Evolutionary conservation across 495 filamentous ascomycete genomes (phyloP).

Genomic region (Acidiella bohemica): DNA sequence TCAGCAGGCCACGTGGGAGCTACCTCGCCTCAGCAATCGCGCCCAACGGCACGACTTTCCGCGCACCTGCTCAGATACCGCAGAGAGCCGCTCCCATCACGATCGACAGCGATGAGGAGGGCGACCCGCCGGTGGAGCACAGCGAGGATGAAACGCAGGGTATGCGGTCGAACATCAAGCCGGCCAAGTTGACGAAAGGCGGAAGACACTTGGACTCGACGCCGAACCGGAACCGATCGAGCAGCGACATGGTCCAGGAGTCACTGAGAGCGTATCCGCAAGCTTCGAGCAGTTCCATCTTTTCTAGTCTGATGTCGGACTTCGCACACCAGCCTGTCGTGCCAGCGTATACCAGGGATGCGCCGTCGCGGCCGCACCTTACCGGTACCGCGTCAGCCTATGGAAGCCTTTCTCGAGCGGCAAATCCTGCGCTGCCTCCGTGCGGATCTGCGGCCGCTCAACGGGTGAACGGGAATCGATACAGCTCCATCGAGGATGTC

Average conservation of each 20-base stretch:
- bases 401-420: slow-evolving; percentile 25
- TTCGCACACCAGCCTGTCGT: slow-evolving; percentile 12
- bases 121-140: slow-evolving; percentile 20
- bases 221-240: slow-evolving; percentile 6
- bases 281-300: background rate
- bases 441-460: too few relatives aligned
- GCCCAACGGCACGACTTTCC: slow-evolving; percentile 62
- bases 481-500: slow-evolving; percentile 40
- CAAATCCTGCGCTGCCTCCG: slow-evolving; percentile 31
- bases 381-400: too few relatives aligned
- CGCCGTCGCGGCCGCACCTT: too few relatives aligned
- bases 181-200: slow-evolving; percentile 22
- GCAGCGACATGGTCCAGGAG: slow-evolving; percentile 8
- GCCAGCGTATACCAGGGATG: too few relatives aligned
- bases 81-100: slow-evolving; percentile 9
- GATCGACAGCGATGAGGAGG: slow-evolving; percentile 14
- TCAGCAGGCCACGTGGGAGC: slow-evolving; percentile 1
- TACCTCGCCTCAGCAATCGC: slow-evolving; percentile 50
- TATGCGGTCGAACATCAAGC: slow-evolving; percentile 25
- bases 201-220: slow-evolving; percentile 15
- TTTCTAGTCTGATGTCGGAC: slow-evolving; percentile 8
- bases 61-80: slow-evolving; percentile 36
- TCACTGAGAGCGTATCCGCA: background rate
- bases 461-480: slow-evolving; percentile 24
- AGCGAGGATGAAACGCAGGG: slow-evolving; percentile 20